Percentiles rank a stretch among this genome's conserved stretches.
Evolutionary conservation across 495 filamentous ascomycete genomes (phyloP).

Genomic region (Xylaria grammica): DNA sequence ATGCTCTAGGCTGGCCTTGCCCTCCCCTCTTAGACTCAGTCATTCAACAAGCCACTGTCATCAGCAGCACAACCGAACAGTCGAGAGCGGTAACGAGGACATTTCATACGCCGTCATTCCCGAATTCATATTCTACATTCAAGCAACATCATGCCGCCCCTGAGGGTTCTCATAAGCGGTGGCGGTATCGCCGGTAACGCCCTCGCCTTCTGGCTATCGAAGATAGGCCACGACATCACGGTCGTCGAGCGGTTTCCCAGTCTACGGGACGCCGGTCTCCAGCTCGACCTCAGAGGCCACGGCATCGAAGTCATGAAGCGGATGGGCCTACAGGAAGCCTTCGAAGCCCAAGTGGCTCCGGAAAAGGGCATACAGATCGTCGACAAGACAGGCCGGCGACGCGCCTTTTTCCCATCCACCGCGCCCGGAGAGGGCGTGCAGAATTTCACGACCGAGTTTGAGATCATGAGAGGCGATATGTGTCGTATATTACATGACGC

Average conservation of each 20-base stretch:
- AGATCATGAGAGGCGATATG: slow-evolving; percentile 60
- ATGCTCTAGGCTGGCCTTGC: not conserved
- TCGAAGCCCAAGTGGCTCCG: slow-evolving; percentile 43
- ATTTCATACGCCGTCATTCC: not conserved
- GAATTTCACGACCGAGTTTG: slow-evolving; percentile 56
- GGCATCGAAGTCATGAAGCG: slow-evolving; percentile 56
- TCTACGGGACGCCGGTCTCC: slow-evolving; percentile 55
- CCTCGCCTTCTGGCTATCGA: slow-evolving; percentile 59
- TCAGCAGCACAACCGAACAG: too few relatives aligned
- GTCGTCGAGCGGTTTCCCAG: slow-evolving; percentile 55
- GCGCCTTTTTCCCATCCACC: slow-evolving; percentile 47
- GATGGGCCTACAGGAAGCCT: slow-evolving; percentile 55
- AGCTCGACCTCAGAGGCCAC: slow-evolving; percentile 54
- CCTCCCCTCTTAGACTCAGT: not conserved
- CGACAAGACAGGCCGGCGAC: slow-evolving; percentile 40
- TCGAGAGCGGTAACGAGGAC: not conserved
- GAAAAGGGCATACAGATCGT: slow-evolving; percentile 54
- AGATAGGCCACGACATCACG: slow-evolving; percentile 56
- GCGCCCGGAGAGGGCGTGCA: slow-evolving; percentile 48
- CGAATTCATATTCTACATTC: not conserved
- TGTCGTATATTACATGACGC: slow-evolving; percentile 50
- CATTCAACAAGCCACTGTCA: too few relatives aligned
- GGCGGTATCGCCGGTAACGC: slow-evolving; percentile 49
- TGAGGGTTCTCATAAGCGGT: slow-evolving; percentile 56
- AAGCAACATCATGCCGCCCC: slow-evolving; percentile 25